Evolutionary conservation across 345 rosid species (phyloP), one percentile per base, ranked within the genome.

Genomic region (Microthlaspi erraticum): DNA sequence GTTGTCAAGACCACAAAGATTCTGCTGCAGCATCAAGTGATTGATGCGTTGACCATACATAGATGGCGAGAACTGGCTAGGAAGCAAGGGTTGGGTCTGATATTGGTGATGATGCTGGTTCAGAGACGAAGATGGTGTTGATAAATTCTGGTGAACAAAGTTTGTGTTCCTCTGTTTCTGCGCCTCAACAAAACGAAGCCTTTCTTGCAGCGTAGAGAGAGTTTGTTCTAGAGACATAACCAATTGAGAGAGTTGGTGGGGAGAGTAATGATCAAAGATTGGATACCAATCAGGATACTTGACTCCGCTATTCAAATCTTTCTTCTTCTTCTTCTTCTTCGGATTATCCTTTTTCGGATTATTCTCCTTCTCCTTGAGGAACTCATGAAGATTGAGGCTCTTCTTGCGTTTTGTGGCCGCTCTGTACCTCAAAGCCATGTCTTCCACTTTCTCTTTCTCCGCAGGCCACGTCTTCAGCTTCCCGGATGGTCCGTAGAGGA

Each of bases 191-290:
- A 33, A 19, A 4, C 34, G 56, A 64, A 34, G 18, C 56, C 56
- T 46, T 17, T 46, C 43, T 33, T 46, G 55, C 5, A 63, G 1
- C 7, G 7, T 34, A 33, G 56, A 46, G 44, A 1, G 3, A 5
- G 0, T 1, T 1, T 4, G 19, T 34, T 48, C 56, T 8, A 64
- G 36, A 6, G 57, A 48, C 18, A 10, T 20, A 49, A 64, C 20
- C 46, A 64, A 7, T 49, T 2, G 5, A 0, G 70, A 51, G 17
- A 51, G 4, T 26, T 23, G 59, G 14, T 65, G 5, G 1, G 59
- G 38, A 23, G 70, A 65, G 49, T 65, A 51, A 0, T 65, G 70
- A 38, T 65, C 70, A 10, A 6, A 10, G 49, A 51, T 14, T 14
- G 49, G 70, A 51, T 51, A 51, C 29, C 29, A 26, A 26, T 26